These are phyloP conservation scores for baker's yeast (Saccharomyces cerevisiae) DNA, from an alignment of 805 yeast genomes.

Conservation along the genomic window DNA sequence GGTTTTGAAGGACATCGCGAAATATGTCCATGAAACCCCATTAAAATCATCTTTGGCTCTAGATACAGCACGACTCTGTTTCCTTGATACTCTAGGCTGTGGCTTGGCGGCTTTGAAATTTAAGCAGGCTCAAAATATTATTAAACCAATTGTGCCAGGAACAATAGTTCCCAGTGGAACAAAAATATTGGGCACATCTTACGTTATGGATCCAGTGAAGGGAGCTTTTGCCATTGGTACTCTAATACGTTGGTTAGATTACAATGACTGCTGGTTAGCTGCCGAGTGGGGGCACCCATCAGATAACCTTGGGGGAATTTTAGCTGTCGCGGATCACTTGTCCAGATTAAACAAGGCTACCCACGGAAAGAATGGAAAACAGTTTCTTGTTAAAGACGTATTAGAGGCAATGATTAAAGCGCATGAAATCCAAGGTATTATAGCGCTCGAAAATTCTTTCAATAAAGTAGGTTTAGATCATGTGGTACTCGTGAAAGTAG, in stretches of 20 bases:
- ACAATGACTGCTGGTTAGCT: conserved; percentile 58
- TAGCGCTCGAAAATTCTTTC: conserved; percentile 53
- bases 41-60: conserved; percentile 40
- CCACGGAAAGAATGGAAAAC: conserved; percentile 33
- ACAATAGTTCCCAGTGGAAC: conserved; percentile 48
- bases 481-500: conserved; percentile 50
- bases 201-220: conserved; percentile 46
- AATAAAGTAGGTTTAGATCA: conserved; percentile 54
- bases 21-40: conserved; percentile 40
- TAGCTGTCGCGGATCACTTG: conserved; percentile 50
- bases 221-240: conserved; percentile 54
- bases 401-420: conserved; percentile 54
- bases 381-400: conserved; percentile 42
- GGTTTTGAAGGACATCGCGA: conserved; percentile 42
- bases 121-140: conserved; percentile 39
- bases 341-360: conserved; percentile 39
- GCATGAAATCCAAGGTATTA: conserved; percentile 53
- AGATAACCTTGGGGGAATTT: conserved; percentile 51
- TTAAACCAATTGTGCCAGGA: conserved; percentile 53
- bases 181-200: conserved; percentile 45
- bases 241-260: conserved; percentile 52
- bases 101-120: conserved; percentile 52
- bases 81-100: conserved; percentile 52
- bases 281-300: conserved; percentile 69
- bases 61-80: conserved; percentile 48